Evolutionary conservation across 345 rosid genomes (phyloP), one percentile per base, ranked within the genome.

Genomic region (Citrus australasica): DNA sequence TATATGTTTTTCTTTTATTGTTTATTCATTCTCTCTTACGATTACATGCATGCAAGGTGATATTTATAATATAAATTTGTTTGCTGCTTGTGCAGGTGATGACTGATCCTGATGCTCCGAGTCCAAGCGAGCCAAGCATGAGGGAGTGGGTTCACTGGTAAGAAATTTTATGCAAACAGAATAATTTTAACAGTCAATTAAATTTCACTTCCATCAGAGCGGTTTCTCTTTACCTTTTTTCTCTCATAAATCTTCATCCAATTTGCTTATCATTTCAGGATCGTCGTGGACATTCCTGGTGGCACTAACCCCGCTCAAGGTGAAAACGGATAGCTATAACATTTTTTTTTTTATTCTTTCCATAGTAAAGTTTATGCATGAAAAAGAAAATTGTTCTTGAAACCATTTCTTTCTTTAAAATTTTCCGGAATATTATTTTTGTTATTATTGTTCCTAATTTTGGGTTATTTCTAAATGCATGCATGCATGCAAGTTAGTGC

Each of bases 61-160:
- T 53, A 6, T 35, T 51, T 13, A 13, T 3, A 46, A 1, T 3
- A 6, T 46, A 25, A 60, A 19, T 80, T 13, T 84, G 35, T 53
- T 33, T n/a, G 38, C 69, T 1, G 19, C 22, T 27, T 71, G 62
- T 64, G 74, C 78, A 92, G 98, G 90, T 92, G 82, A 94, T 94
- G 98, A 90, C 87, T 30, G 97, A 94, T 79, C 97, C 98, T 61
- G 98, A 94, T 77, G 98, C 98, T 30, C 98, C 98, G 6, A 92
- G 97, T 65, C 98, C 98, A 11, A 91, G 98, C 73, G 97, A 92
- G 79, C 98, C 98, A 3, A 84, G 79, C 84, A 81, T 89, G 93
- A 82, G 98, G 74, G 98, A 94, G 78, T 91, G 94, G 97, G 84
- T 90, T 75, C 98, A 94, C 64, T 94, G 98, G 98, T 94, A n/a